Percentiles rank a stretch among this genome's conserved stretches.
phyloP scores from a whole-genome alignment of 257 asterid genomes.

The Solanum stenotomum region DNA sequence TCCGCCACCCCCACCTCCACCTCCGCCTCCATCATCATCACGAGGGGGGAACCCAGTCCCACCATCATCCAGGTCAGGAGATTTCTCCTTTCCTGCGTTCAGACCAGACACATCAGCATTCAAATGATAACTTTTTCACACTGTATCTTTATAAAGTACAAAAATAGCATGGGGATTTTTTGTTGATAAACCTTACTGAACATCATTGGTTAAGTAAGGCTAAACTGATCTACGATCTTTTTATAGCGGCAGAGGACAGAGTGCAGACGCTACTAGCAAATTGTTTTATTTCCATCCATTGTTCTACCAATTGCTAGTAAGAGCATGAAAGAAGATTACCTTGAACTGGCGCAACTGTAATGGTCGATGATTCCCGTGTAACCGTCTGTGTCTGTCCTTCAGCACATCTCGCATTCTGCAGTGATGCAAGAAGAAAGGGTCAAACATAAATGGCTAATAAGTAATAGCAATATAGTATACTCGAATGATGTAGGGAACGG shows the following conservation, averaged over 20 bases:
- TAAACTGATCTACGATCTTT: background rate
- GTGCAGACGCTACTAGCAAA: background rate
- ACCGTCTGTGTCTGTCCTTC: slow-evolving; percentile 86
- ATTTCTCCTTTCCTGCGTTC: slow-evolving; percentile 64
- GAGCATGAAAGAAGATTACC: slow-evolving; percentile 27
- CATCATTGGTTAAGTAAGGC: background rate
- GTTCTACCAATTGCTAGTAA: background rate
- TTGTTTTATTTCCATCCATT: background rate
- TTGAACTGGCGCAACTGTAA: slow-evolving; percentile 80
- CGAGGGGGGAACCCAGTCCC: slow-evolving; percentile 84
- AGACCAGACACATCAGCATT: background rate
- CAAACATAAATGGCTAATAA: background rate
- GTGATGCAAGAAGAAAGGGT: background rate
- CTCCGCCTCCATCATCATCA: slow-evolving; percentile 80
- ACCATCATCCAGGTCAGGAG: slow-evolving; percentile 92
- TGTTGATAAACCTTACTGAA: background rate
- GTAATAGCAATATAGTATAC: background rate
- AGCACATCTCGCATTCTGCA: slow-evolving; percentile 70
- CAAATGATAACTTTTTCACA: background rate
- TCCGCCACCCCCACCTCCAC: slow-evolving; percentile 84
- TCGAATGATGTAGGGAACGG: background rate
- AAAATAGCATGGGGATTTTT: background rate
- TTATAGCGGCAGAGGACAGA: background rate
- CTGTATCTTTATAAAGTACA: background rate
- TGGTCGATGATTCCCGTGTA: slow-evolving; percentile 76